Evolutionary conservation across 495 filamentous ascomycete species (phyloP).

Genomic region (Penicillium crystallinum): DNA sequence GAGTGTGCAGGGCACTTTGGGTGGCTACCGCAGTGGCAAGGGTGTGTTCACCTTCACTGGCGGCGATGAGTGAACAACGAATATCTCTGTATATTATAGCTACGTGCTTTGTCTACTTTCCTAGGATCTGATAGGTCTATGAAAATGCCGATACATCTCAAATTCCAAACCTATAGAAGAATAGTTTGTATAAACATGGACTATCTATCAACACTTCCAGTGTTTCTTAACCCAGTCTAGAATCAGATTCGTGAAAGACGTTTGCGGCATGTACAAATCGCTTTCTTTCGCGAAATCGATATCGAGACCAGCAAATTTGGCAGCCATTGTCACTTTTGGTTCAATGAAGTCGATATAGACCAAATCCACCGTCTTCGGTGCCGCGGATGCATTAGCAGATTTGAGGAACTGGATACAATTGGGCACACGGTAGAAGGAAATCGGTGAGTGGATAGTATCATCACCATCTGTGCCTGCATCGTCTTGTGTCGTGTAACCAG

Average conservation of each 20-base stretch:
- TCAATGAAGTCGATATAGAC: slow-evolving; percentile 91
- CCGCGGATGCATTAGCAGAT: slow-evolving; percentile 37
- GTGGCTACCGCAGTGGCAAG: slow-evolving; percentile 79
- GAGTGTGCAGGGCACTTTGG: slow-evolving; percentile 69
- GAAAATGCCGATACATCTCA: neutral
- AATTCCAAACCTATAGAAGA: neutral
- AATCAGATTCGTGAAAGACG: slow-evolving; percentile 69
- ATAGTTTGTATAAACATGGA: neutral
- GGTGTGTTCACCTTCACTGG: slow-evolving; percentile 77
- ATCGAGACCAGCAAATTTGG: slow-evolving; percentile 60
- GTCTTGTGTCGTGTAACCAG: slow-evolving; percentile 87
- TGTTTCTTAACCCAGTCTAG: slow-evolving; percentile 71
- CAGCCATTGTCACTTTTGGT: slow-evolving; percentile 66
- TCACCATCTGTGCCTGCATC: slow-evolving; percentile 84
- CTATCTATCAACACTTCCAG: slow-evolving; percentile 51
- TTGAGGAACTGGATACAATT: slow-evolving; percentile 72
- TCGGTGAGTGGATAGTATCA: slow-evolving; percentile 74
- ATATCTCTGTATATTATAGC: neutral
- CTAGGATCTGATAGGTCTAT: neutral
- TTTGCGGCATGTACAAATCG: slow-evolving; percentile 56
- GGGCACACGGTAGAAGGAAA: slow-evolving; percentile 71
- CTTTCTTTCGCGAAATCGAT: slow-evolving; percentile 53
- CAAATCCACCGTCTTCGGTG: slow-evolving; percentile 70
- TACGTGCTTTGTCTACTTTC: neutral
- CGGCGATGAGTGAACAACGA: slow-evolving; percentile 25